Percentiles rank a stretch among this genome's conserved stretches.
phyloP scores from a whole-genome alignment of 345 rosid genomes.

The Triadica sebifera region DNA sequence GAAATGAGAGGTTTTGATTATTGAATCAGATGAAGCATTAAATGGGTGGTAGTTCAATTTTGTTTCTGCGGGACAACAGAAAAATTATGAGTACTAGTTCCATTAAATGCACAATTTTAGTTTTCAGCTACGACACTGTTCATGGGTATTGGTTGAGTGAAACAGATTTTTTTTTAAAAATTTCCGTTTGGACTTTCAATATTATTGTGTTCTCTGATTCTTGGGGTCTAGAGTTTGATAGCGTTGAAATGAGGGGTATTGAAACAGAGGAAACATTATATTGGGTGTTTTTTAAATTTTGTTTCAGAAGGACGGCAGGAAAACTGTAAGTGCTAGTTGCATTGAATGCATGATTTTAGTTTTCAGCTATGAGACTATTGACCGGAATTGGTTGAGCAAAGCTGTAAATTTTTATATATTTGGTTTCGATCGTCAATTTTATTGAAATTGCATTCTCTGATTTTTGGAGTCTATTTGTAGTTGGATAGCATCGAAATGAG shows the following conservation, averaged over 20 bases:
- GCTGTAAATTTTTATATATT: background rate
- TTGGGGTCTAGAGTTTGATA: background rate
- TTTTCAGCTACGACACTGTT: no score
- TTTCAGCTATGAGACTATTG: background rate
- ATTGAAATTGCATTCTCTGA: background rate
- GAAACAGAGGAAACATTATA: slow-evolving; percentile 7
- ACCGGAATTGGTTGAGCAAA: no score
- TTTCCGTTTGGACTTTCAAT: no score
- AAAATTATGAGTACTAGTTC: no score
- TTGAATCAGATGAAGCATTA: no score
- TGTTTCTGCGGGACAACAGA: no score
- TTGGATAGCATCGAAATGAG: background rate
- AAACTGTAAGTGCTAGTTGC: background rate
- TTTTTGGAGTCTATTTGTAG: background rate
- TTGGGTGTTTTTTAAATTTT: background rate
- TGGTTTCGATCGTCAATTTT: background rate
- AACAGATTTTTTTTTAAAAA: no score
- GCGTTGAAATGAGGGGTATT: background rate
- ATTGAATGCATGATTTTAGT: background rate
- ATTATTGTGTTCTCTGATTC: no score
- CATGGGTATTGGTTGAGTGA: no score
- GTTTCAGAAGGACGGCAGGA: background rate
- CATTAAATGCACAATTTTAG: no score
- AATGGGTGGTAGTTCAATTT: no score
- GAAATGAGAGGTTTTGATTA: no score